These are phyloP conservation scores for Colletotrichum sojae DNA, from an alignment of 2,329 filamentous ascomycete genomes.

Conservation along the genomic window DNA sequence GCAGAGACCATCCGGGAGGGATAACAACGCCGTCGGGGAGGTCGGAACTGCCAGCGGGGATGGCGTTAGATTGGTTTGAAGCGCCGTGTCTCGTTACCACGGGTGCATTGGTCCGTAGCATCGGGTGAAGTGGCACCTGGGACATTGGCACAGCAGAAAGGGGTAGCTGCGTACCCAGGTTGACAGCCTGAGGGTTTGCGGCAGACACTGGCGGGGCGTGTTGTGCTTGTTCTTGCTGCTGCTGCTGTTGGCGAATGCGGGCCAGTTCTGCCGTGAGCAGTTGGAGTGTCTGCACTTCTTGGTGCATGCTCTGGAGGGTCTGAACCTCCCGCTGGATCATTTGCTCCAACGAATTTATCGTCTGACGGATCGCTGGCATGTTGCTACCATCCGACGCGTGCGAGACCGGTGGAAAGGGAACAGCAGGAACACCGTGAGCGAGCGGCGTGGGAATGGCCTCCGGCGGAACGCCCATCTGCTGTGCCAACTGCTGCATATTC, in stretches of 20 bases:
- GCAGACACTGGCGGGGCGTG: constrained; percentile 16
- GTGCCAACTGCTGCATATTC: constrained; percentile 77
- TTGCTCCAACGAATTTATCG: constrained; percentile 77
- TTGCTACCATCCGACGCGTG: constrained; percentile 47
- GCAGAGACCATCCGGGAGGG: constrained; percentile 75
- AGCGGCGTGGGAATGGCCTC: constrained; percentile 41
- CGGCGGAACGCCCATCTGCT: constrained; percentile 68
- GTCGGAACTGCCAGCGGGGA: constrained; percentile 72
- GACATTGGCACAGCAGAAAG: constrained; percentile 33
- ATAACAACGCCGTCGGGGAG: constrained; percentile 75
- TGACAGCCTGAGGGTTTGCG: constrained; percentile 42
- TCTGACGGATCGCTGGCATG: constrained; percentile 66
- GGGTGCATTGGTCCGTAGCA: constrained; percentile 55
- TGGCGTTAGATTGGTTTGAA: constrained; percentile 61
- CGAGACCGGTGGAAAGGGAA: constrained; percentile 42
- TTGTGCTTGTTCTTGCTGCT: constrained; percentile 49
- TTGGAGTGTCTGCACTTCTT: constrained; percentile 78
- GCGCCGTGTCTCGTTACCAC: constrained; percentile 64
- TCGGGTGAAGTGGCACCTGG: constrained; percentile 31
- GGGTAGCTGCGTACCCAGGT: constrained; percentile 36
- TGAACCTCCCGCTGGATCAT: constrained; percentile 78
- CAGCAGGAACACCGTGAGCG: constrained; percentile 28
- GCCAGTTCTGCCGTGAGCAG: constrained; percentile 77
- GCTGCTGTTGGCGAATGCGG: constrained; percentile 70
- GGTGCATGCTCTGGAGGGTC: constrained; percentile 72